Percentiles rank a stretch among this genome's conserved stretches.
Evolutionary conservation across 2,329 filamentous ascomycete species (phyloP).

Genomic region (Tolypocladium ophioglossoides): DNA sequence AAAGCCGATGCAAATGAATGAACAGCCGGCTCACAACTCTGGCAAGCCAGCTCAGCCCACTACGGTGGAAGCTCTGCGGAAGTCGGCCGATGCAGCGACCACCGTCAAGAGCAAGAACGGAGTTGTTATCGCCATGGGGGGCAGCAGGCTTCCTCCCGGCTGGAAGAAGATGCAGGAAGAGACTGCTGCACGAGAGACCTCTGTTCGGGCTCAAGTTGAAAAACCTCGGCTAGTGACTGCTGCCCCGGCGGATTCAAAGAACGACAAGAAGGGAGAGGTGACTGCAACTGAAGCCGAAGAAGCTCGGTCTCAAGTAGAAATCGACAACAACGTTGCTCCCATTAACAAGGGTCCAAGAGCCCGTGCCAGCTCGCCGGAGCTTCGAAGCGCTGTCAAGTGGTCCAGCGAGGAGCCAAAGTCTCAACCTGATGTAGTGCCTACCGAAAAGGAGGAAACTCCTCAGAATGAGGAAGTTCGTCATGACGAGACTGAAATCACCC

Average conservation of each 20-base stretch:
- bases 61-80: conserved; percentile 13
- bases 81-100: conserved; percentile 16
- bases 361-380: neutral
- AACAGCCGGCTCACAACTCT: neutral
- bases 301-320: too few species aligned
- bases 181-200: neutral
- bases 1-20: neutral
- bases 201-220: neutral
- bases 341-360: neutral
- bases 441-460: neutral
- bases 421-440: neutral
- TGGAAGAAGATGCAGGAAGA: neutral
- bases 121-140: conserved; percentile 10
- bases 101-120: neutral
- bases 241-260: neutral
- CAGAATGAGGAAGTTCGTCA: neutral
- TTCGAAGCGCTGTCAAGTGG: neutral
- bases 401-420: neutral
- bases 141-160: conserved; percentile 1
- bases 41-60: neutral
- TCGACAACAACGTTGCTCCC: neutral
- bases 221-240: neutral
- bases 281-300: neutral
- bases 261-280: too few species aligned
- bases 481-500: neutral